These are phyloP conservation scores for Rhodotorula glutinis DNA, from an alignment of 1,284 basidiomycete genomes.

Conservation along the genomic window DNA sequence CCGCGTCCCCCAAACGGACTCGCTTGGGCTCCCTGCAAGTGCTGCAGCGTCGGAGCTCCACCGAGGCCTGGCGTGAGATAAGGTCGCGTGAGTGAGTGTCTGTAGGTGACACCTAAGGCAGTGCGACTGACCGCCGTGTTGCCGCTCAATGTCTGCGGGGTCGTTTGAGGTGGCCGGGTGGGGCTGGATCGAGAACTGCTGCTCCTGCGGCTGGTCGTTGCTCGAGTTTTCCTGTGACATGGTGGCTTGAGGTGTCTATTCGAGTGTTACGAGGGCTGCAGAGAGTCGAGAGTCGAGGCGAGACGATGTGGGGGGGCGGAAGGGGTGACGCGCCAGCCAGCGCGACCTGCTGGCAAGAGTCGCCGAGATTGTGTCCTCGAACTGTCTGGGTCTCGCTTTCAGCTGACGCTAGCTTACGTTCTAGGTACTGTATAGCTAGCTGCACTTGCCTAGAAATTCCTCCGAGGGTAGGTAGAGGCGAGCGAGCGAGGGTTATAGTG, in stretches of 20 bases:
- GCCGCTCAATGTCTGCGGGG: slow-evolving; percentile 10
- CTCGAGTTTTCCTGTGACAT: slow-evolving; percentile 21
- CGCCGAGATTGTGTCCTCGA: too few species aligned
- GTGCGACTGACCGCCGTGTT: slow-evolving; percentile 14
- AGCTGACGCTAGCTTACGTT: too few species aligned
- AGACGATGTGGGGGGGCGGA: background rate
- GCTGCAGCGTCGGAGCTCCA: slow-evolving; percentile 46
- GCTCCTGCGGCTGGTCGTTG: slow-evolving; percentile 36
- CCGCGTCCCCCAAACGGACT: slow-evolving; percentile 43
- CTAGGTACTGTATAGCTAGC: too few species aligned
- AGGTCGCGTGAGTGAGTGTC: background rate
- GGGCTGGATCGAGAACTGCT: slow-evolving; percentile 51
- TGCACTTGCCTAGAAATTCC: too few species aligned
- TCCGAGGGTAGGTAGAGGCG: too few species aligned
- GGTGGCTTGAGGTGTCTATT: background rate
- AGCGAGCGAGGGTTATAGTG: too few species aligned
- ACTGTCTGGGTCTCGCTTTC: too few species aligned
- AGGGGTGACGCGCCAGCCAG: too few species aligned
- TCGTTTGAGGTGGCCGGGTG: slow-evolving; percentile 49
- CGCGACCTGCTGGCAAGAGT: too few species aligned
- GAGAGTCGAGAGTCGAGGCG: background rate
- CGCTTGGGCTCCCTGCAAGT: slow-evolving; percentile 44
- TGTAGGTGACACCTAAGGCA: too few species aligned
- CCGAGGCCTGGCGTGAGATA: slow-evolving; percentile 27
- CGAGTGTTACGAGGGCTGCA: too few species aligned